Evolutionary conservation across 257 asterid genomes (phyloP).

Genomic region (Cinchona pubescens): DNA sequence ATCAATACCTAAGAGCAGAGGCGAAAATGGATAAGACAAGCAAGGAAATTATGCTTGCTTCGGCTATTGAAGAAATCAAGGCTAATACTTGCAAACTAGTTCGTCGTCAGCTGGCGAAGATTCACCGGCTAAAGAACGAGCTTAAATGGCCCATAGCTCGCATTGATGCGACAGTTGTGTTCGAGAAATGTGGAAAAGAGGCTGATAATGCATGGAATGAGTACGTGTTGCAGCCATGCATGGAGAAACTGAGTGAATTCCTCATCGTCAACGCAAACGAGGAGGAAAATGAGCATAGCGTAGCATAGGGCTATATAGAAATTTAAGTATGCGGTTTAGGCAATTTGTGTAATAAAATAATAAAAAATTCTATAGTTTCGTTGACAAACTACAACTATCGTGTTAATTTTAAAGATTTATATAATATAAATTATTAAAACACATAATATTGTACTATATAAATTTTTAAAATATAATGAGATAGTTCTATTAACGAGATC

Average conservation of each 20-base stretch:
- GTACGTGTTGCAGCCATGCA: constrained; percentile 8
- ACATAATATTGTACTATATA: no score
- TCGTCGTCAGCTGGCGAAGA: constrained; percentile 22
- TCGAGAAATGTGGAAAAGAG: not conserved
- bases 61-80: constrained; percentile 25
- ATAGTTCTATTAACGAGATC: no score
- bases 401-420: no score
- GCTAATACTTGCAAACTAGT: constrained; percentile 16
- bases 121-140: constrained; percentile 9
- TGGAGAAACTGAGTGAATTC: constrained; percentile 1
- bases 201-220: constrained; percentile 17
- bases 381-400: no score
- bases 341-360: no score
- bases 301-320: no score
- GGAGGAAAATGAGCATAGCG: no score
- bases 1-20: constrained; percentile 16
- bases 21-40: constrained; percentile 1
- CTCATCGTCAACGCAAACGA: no score
- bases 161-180: constrained; percentile 23
- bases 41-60: constrained; percentile 4
- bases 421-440: no score
- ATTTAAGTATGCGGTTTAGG: no score
- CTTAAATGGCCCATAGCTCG: constrained; percentile 18
- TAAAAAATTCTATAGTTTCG: no score
- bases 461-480: no score